Evolutionary conservation across 169 alveolate genomes (phyloP), one percentile per base, ranked within the genome.

Genomic region (Plasmodium yoelii): DNA sequence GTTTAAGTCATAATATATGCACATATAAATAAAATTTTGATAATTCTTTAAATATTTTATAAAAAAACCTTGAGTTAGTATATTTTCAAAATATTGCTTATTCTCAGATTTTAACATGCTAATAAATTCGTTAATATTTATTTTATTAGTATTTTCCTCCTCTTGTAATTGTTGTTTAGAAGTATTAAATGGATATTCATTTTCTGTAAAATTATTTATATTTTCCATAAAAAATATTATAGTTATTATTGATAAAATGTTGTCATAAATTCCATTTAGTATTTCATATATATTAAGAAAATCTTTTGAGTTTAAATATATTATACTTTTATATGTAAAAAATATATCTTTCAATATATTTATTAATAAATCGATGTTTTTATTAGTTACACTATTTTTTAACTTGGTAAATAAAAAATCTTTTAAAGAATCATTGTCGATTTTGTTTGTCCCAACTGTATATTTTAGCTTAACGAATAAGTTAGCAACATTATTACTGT

Each of bases 1-100:
- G 55, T 67, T 80, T 80, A 80, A 55, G 39, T 80, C 90, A 80
- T 65, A 80, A 80, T 80, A 80, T 53, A 80, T 46, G 24, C 90
- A 80, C 90, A 80, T 65, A 42, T 80, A 59, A 47, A 80, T 65
- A 80, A 80, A 80, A 80, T 13, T 80, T 67, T 68, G 73, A 49
- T 80, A 80, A 10, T 65, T 80, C 61, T 68, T 80, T 80, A 80
- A 80, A 80, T 65, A 44, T 7, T 65, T 68, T 15, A 46, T 19
- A 13, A 80, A 42, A 65, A 26, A 8, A 4, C 42, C 19, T 51
- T 46, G 46, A 67, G 53, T 80, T 42, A 80, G 49, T 44, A 80
- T 12, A 28, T 80, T 63, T 61, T 80, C 68, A 80, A 80, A 80
- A 57, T 80, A 80, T 53, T 18, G 24, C 49, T 80, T 56, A 49